These are phyloP conservation scores for Ceratobasidium sp. DNA, from an alignment of 1,284 basidiomycete genomes.

Conservation along the genomic window DNA sequence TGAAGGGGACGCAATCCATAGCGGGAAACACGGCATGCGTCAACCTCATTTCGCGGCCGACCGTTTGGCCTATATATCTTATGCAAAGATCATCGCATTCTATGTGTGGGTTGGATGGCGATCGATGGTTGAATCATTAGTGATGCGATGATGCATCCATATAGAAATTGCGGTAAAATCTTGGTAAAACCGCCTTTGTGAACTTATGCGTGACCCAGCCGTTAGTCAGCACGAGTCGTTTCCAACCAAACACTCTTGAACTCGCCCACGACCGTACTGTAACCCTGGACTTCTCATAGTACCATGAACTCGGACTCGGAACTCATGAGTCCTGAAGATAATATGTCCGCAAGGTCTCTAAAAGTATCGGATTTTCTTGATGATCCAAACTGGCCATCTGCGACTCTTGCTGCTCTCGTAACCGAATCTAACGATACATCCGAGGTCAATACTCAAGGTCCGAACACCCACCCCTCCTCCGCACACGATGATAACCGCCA, in stretches of 20 bases:
- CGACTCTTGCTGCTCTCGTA: neutral
- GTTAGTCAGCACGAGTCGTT: slow-evolving; percentile 1
- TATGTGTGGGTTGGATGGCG: too few relatives aligned
- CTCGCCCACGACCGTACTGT: neutral
- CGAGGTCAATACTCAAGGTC: slow-evolving; percentile 39
- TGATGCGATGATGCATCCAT: too few relatives aligned
- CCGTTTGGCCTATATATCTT: too few relatives aligned
- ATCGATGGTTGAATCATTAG: too few relatives aligned
- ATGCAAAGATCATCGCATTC: too few relatives aligned
- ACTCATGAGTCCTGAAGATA: neutral
- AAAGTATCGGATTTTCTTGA: neutral
- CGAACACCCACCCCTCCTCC: neutral
- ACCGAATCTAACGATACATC: neutral
- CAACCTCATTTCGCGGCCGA: too few relatives aligned
- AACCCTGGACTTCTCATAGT: neutral
- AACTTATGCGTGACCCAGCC: neutral
- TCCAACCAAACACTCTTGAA: neutral
- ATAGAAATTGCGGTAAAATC: neutral
- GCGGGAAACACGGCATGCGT: too few relatives aligned
- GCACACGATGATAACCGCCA: neutral
- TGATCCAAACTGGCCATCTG: slow-evolving; percentile 10
- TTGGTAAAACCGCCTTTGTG: too few relatives aligned
- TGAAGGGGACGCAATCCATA: too few relatives aligned
- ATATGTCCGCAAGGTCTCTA: neutral
- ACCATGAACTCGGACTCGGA: slow-evolving; percentile 7